phyloP scores from a whole-genome alignment of 805 yeast species.

The Hemisphaericaspora nanyangensis region DNA sequence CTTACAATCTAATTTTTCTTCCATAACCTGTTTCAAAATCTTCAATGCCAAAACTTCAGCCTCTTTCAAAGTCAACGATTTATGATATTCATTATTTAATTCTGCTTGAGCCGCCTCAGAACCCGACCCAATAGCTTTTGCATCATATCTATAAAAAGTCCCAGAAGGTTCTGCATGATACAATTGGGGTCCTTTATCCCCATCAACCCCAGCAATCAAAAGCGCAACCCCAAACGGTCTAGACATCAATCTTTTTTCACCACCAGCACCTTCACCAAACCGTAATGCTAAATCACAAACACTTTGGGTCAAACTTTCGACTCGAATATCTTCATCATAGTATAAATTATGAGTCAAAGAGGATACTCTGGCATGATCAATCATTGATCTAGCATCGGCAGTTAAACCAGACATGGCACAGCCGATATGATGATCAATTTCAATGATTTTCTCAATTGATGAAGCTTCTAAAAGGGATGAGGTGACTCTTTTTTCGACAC shows the following conservation, averaged over 20 bases:
- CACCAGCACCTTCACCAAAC: constrained; percentile 96
- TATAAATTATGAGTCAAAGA: constrained; percentile 84
- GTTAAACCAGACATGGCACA: constrained; percentile 99
- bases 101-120: constrained; percentile 99
- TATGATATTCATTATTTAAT: constrained; percentile 93
- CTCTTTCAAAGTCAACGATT: constrained; percentile 83
- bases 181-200: constrained; percentile 91
- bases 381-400: constrained; percentile 98
- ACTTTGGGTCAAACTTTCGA: constrained; percentile 91
- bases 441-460: constrained; percentile 93
- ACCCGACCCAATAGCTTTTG: constrained; percentile 98
- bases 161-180: constrained; percentile 99
- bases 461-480: constrained; percentile 87
- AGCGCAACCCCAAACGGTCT: constrained; percentile 99
- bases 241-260: constrained; percentile 93
- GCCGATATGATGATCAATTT: constrained; percentile 90
- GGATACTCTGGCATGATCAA: constrained; percentile 94
- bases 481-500: constrained; percentile 96
- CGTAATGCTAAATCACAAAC: constrained; percentile 96
- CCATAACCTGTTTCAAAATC: constrained; percentile 96
- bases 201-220: constrained; percentile 90
- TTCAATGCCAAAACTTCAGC: constrained; percentile 88
- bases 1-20: constrained; percentile 91
- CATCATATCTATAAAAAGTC: constrained; percentile 94
- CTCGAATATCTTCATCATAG: constrained; percentile 88